Evolutionary conservation across 306 rosid species (phyloP), one percentile per base, ranked within the genome.

Genomic region (Dryas alaskensis): DNA sequence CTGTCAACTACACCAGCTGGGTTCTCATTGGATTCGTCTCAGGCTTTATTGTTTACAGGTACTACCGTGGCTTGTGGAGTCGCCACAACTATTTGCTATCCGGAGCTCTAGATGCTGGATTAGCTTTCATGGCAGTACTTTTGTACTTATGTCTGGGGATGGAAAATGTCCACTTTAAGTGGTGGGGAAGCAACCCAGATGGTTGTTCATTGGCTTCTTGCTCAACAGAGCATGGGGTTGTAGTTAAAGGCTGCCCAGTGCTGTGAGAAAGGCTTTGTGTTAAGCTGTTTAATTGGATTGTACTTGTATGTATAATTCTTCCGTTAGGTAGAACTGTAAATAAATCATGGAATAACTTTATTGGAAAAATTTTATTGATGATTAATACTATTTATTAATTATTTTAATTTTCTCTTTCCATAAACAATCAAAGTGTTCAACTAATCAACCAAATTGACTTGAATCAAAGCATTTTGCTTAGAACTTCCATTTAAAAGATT

Each of bases 91-190:
- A 92, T 51, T 83, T 88, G 59, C 72, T 92, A 9, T 88, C 96
- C 10, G 97, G 92, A 42, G 92, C 92, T 16, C 89, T 92, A 64
- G 97, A 92, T 76, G 89, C 96, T 49, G 97, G 97, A 61, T 81
- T 92, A 62, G 97, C 97, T 39, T 92, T 92, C 81, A 92, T 92
- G 97, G 96, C 87, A 10, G 96, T 92, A 53, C 66, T 88, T 69
- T 58, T 92, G 40, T 88, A 89, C 79, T 71, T 89, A 70, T 84
- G 92, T 73, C 78, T 89, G 48, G 96, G 87, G 50, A 83, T 85
- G 92, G 75, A 86, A 50, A 81, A 79, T 22, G 69, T 92, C 0
- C 74, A 69, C 60, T 66, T 92, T n/a, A 70, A 69, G 9, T 89
- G 97, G 97, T 92, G 96, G 97, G 96, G 96, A 8, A 81, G 83